A percentile compares a stretch with the other conserved stretches of the same genome.
These are phyloP conservation scores for Paspalum notatum DNA, from an alignment of 176 grass and related monocot genomes.

Conservation along the genomic window DNA sequence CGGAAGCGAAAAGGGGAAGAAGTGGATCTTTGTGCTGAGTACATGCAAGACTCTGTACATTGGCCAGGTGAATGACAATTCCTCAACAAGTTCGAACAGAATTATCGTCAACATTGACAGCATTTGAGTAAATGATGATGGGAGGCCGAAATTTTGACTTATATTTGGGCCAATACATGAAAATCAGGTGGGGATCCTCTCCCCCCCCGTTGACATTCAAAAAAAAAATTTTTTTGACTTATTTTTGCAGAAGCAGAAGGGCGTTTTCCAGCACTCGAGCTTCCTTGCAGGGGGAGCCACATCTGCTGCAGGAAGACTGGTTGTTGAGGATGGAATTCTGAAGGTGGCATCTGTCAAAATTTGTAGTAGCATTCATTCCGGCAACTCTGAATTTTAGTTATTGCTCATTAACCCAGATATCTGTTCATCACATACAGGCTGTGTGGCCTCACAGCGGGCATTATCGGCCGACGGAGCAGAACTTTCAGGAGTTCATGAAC, in stretches of 20 bases:
- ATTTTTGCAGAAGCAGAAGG: constrained; percentile 69
- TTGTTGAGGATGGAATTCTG: constrained; percentile 62
- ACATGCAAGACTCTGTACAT: constrained; percentile 73
- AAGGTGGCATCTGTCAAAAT: constrained; percentile 41
- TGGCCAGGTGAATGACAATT: constrained; percentile 52
- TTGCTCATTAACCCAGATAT: neutral
- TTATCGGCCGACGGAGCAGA: constrained; percentile 68
- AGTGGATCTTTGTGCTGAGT: constrained; percentile 93
- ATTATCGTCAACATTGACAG: neutral
- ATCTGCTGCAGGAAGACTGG: constrained; percentile 67
- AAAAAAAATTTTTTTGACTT: too few species aligned
- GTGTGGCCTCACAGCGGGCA: constrained; percentile 79
- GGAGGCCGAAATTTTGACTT: neutral
- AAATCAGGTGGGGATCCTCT: too few species aligned
- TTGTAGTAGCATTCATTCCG: neutral
- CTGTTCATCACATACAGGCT: constrained; percentile 54
- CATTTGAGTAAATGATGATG: neutral
- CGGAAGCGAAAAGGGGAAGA: constrained; percentile 41
- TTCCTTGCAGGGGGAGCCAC: constrained; percentile 85
- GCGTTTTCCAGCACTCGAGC: constrained; percentile 82
- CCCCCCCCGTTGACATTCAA: too few species aligned
- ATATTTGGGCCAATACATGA: too few species aligned
- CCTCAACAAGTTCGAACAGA: neutral
- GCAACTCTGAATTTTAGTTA: neutral
- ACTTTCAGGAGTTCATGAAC: constrained; percentile 70